Base-by-base conservation (phyloP, 768 basidiomycete species). In the Pleurotus sapidus region DNA sequence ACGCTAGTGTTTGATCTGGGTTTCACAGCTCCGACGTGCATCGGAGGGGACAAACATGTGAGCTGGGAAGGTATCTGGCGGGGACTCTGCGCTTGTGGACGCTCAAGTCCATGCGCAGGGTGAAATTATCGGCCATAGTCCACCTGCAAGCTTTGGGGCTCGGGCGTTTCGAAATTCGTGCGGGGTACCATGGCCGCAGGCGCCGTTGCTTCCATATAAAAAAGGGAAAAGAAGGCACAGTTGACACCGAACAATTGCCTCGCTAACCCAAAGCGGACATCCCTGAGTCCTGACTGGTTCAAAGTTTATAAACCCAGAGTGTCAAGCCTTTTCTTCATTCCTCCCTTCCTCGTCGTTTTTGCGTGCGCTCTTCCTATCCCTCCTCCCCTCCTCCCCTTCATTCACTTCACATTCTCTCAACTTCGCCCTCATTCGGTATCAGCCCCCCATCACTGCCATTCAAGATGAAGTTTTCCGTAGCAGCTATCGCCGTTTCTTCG, bases 401-500 rank as follows among this genome's bases (percentile, higher is more conserved):
- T 27, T 34, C 37, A 17, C 14, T 20, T 42, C 37, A 34, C 18
- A 3, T 39, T 38, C 25, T 25, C 23, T 42, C 9, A 15, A 11
- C 17, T 24, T 15, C 17, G 9, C 51, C 51, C 23, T 54, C 51
- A 18, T 25, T 42, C 15, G 51, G 51, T 18, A 54, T 42, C 42
- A 45, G 42, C 3, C 42, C 9, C n/a, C n/a, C 15, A 45, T 23
- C 20, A 7, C 42, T 7, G 11, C 42, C 38, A 9, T 53, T 39
- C 18, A 24, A 37, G 20, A 54, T 54, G 51, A 54, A 54, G 51
- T 42, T 43, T 39, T 23, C 39, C 18, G 5, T 54, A 17, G 51
- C 51, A 54, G 51, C 51, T 39, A 42, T 54, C 23, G 49, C 49
- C 15, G n/a, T 24, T 24, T 54, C 51, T n/a, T 54, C 51, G 9